A percentile compares a stretch with the other conserved stretches of the same genome.
phyloP scores from a whole-genome alignment of 1,284 basidiomycete genomes.

The Ceratobasidium sp. region DNA sequence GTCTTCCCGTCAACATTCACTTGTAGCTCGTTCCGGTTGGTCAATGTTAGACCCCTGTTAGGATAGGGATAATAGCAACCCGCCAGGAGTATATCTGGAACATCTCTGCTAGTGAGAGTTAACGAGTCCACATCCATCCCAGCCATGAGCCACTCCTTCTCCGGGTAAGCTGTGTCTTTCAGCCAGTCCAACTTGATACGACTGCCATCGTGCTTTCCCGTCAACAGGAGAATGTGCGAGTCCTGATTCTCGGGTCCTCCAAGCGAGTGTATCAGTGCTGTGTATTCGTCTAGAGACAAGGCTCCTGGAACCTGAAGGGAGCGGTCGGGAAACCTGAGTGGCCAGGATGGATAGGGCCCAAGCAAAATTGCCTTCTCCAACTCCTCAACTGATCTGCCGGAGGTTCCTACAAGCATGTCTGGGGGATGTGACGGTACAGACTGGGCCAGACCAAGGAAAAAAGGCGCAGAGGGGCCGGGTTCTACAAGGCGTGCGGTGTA shows the following conservation, averaged over 20 bases:
- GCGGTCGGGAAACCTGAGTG: neutral
- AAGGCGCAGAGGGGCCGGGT: neutral
- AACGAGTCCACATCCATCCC: slow-evolving; percentile 1
- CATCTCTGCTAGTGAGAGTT: neutral
- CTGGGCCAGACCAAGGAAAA: neutral
- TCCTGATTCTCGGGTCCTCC: neutral
- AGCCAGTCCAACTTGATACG: neutral
- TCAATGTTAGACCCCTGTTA: neutral
- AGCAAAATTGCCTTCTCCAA: neutral
- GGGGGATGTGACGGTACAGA: neutral
- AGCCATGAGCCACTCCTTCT: neutral
- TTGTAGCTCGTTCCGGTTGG: neutral
- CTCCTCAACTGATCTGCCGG: neutral
- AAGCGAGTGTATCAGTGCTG: neutral
- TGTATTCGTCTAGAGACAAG: neutral
- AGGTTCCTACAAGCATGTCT: slow-evolving; percentile 14
- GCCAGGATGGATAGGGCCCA: neutral
- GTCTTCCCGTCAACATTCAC: neutral
- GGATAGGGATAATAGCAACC: slow-evolving; percentile 5
- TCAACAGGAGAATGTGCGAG: neutral
- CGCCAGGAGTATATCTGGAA: neutral
- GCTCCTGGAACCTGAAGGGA: neutral
- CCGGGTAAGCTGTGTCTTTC: neutral
- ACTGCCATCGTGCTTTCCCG: neutral
- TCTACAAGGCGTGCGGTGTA: neutral